phyloP scores from a whole-genome alignment of 176 grass and related monocot species.

The Oryza meyeriana region DNA sequence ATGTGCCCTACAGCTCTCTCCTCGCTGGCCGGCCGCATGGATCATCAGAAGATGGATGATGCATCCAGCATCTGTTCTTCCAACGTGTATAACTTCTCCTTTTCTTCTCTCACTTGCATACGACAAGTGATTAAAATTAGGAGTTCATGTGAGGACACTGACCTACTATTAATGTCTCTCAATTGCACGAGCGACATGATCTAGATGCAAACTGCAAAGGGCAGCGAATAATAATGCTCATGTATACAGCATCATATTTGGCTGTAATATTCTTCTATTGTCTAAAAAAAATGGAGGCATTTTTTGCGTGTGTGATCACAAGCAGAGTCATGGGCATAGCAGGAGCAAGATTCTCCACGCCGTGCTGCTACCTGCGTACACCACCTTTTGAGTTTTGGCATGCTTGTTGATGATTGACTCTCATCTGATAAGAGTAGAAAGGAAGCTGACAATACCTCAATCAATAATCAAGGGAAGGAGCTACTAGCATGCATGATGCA shows the following conservation, averaged over 20 bases:
- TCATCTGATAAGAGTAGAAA: neutral
- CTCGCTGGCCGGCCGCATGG: neutral
- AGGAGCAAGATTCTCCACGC: conserved; percentile 8
- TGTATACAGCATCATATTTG: neutral
- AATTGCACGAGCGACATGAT: neutral
- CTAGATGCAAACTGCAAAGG: neutral
- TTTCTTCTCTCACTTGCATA: neutral
- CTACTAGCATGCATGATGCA: too few relatives aligned
- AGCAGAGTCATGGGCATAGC: neutral
- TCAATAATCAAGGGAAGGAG: neutral
- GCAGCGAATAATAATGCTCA: neutral
- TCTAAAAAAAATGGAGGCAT: neutral
- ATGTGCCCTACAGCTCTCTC: neutral
- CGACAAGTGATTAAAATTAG: neutral
- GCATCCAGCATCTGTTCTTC: neutral
- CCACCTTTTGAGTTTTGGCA: neutral
- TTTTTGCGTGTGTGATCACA: neutral
- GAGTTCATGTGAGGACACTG: neutral
- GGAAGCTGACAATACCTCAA: neutral
- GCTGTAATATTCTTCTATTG: neutral
- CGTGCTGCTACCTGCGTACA: neutral
- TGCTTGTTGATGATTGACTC: neutral
- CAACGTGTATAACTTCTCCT: neutral
- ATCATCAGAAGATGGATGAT: neutral
- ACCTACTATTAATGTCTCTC: neutral